These are phyloP conservation scores for Ilyonectria destructans DNA, from an alignment of 2,329 filamentous ascomycete genomes.

Conservation along the genomic window DNA sequence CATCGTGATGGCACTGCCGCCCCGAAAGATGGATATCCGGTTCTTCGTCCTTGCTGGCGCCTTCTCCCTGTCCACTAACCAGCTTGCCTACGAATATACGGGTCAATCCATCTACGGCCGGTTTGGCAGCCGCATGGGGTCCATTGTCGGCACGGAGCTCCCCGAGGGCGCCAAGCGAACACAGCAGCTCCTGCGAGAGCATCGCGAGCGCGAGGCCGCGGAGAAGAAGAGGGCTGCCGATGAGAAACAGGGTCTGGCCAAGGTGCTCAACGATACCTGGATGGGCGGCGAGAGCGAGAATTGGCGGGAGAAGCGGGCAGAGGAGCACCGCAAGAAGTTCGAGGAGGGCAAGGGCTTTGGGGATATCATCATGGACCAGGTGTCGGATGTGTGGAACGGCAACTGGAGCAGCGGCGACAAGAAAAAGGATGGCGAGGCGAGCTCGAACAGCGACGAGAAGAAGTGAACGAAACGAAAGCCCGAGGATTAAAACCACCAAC, in stretches of 20 bases:
- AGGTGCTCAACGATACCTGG: slow-evolving; percentile 67
- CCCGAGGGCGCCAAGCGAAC: slow-evolving; percentile 70
- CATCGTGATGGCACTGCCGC: slow-evolving; percentile 66
- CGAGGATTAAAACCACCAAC: slow-evolving; percentile 10
- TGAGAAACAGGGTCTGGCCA: slow-evolving; percentile 52
- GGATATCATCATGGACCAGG: slow-evolving; percentile 71
- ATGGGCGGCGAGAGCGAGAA: slow-evolving; percentile 71
- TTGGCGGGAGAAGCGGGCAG: slow-evolving; percentile 69
- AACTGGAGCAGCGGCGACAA: slow-evolving; percentile 53
- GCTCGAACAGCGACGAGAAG: slow-evolving; percentile 38
- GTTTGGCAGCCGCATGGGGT: slow-evolving; percentile 60
- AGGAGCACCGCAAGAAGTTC: slow-evolving; percentile 68
- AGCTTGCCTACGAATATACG: slow-evolving; percentile 71
- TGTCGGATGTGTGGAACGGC: slow-evolving; percentile 68
- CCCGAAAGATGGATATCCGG: slow-evolving; percentile 67
- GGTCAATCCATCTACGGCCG: slow-evolving; percentile 68
- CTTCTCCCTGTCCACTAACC: slow-evolving; percentile 69
- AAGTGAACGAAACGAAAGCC: slow-evolving; percentile 38
- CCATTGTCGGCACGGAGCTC: slow-evolving; percentile 68
- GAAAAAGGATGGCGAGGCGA: slow-evolving; percentile 49
- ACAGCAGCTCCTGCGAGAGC: slow-evolving; percentile 64
- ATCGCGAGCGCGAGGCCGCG: slow-evolving; percentile 59
- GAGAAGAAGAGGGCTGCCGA: slow-evolving; percentile 48
- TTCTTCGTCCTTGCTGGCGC: slow-evolving; percentile 66
- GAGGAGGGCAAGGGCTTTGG: slow-evolving; percentile 71